A percentile compares a stretch with the other conserved stretches of the same genome.
Conservation (phyloP, 805 yeast genomes). For the Naumovozyma dairenensis region DNA sequence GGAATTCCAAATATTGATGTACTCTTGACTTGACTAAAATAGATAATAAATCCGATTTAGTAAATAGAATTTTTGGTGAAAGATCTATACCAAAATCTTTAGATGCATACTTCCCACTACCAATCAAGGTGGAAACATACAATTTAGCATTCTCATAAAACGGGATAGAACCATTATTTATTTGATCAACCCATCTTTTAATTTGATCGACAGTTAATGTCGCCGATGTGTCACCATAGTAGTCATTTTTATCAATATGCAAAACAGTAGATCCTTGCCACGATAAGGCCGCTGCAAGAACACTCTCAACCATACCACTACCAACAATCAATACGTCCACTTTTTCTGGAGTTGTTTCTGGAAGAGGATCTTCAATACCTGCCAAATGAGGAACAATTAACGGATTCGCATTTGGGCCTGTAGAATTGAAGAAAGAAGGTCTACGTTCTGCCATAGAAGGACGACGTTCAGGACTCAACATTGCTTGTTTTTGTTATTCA, state of each 20-base stretch:
- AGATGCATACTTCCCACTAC: constrained; percentile 36
- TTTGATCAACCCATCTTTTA: constrained; percentile 69
- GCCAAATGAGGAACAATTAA: constrained; percentile 57
- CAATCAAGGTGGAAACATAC: constrained; percentile 59
- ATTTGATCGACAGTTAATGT: constrained; percentile 81
- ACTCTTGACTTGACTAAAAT: constrained; percentile 77
- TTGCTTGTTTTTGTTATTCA: too few relatives aligned
- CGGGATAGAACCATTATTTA: constrained; percentile 35
- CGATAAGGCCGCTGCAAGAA: constrained; percentile 85
- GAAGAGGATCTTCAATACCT: constrained; percentile 67
- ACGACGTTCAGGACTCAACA: constrained; percentile 37
- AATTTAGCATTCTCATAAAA: constrained; percentile 63
- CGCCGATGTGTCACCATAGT: constrained; percentile 85
- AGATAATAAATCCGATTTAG: constrained; percentile 77
- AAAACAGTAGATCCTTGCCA: constrained; percentile 98
- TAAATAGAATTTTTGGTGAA: constrained; percentile 79
- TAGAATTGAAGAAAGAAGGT: constrained; percentile 36
- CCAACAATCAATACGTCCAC: constrained; percentile 89
- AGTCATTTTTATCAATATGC: constrained; percentile 75
- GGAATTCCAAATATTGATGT: constrained; percentile 85
- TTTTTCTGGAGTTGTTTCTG: constrained; percentile 48
- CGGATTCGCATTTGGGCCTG: constrained; percentile 13
- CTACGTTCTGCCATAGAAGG: constrained; percentile 62
- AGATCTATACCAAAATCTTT: constrained; percentile 82
- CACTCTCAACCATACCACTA: constrained; percentile 81